Evolutionary conservation across 2,329 filamentous ascomycete genomes (phyloP), one percentile per base, ranked within the genome.

Genomic region (Apiospora kogelbergensis): DNA sequence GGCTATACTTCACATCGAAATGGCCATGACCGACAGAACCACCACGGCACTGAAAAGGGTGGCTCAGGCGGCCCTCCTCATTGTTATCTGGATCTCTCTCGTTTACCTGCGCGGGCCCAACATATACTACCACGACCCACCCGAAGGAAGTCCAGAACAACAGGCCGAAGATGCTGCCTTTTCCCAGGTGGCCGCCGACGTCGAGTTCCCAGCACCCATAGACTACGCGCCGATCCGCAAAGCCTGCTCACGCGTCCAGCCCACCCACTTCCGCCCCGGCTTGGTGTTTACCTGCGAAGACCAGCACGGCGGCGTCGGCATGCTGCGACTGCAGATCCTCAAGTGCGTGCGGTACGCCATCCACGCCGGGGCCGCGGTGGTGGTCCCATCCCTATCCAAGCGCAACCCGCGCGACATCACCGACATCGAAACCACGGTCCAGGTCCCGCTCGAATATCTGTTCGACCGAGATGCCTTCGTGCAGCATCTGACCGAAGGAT

Each of bases 261-360:
- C 53, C 30, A 74, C 71, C n/a, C 57, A 72, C 1, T 82, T 81
- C 70, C 78, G 79, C 17, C 70, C 73, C 0, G 79, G 77, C 30
- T 69, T 82, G 13, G 69, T 82, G 1, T 82, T 82, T 67, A 81
- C 74, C 40, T 82, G 81, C 72, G 79, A 81, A 64, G 80, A 77
- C 6, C 79, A 80, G 67, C 77, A 78, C 41, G 81, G 80, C 44
- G 80, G 80, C 33, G 75, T 82, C 63, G 80, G 78, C 46, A 81
- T 82, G 76, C 73, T 82, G 45, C 76, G 81, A 37, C 81, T 81
- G 68, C 80, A 80, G 70, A 81, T 82, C 24, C 72, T 82, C 3
- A 81, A 80, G 65, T 82, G 81, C 71, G 75, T 82, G 6, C 76
- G 81, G 22, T 82, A 81, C 66, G 78, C 81, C 5, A 82, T 82